Conservation (phyloP, 1,284 basidiomycete genomes). For the Heterobasidion annosum region DNA sequence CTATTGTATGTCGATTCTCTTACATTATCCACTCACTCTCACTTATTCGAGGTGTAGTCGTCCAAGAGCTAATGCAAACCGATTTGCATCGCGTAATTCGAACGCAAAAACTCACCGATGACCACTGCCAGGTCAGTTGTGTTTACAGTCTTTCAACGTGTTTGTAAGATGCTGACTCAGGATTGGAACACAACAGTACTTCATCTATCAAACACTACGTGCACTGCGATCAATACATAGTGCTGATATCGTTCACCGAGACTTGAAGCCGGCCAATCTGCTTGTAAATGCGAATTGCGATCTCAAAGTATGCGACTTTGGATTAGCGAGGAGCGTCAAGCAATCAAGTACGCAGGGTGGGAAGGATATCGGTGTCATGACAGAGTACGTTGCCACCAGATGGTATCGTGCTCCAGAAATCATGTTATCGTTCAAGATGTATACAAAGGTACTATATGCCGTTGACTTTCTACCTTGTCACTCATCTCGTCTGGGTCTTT, state of each 20-base stretch:
- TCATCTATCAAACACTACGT: conserved; percentile 69
- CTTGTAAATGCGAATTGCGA: conserved; percentile 83
- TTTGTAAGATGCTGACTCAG: not conserved
- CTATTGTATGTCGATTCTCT: conserved; percentile 35
- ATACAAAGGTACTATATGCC: conserved; percentile 42
- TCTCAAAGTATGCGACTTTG: conserved; percentile 82
- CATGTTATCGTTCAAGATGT: conserved; percentile 87
- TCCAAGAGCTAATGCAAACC: conserved; percentile 89
- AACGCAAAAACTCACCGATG: conserved; percentile 81
- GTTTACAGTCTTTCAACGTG: not conserved
- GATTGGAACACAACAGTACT: conserved; percentile 36
- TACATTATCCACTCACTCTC: not conserved
- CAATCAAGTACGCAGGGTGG: conserved; percentile 52
- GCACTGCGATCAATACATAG: conserved; percentile 81
- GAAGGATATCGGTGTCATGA: conserved; percentile 72
- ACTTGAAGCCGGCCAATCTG: conserved; percentile 78
- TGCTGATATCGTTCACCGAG: conserved; percentile 74
- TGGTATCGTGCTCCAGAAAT: conserved; percentile 86
- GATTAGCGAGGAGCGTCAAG: conserved; percentile 62
- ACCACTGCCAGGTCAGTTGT: conserved; percentile 71
- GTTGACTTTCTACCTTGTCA: not conserved
- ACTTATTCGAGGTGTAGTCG: conserved; percentile 34
- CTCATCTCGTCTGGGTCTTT: conserved; percentile 4
- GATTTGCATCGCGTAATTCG: conserved; percentile 88
- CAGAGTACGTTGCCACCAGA: conserved; percentile 78